These are phyloP conservation scores for Elsinoe fawcettii DNA, from an alignment of 2,329 filamentous ascomycete species.

Conservation along the genomic window DNA sequence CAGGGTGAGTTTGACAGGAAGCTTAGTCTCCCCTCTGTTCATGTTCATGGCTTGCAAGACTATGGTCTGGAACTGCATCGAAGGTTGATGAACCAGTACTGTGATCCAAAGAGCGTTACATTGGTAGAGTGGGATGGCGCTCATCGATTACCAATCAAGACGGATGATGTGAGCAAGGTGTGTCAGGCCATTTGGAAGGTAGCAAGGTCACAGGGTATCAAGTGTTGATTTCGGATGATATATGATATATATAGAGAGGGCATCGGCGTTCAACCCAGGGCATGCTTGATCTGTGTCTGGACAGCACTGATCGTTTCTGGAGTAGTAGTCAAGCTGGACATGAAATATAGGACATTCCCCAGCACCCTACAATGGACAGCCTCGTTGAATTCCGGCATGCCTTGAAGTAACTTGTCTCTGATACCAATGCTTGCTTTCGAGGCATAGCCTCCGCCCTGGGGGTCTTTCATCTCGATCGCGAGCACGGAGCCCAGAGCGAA, in stretches of 20 bases:
- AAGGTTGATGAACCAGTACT: conserved; percentile 52
- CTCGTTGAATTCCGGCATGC: conserved; percentile 29
- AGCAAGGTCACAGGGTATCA: conserved; percentile 43
- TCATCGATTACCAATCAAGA: conserved; percentile 64
- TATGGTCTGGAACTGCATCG: conserved; percentile 53
- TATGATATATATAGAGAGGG: background rate
- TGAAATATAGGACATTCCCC: conserved; percentile 54
- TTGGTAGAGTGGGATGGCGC: conserved; percentile 66
- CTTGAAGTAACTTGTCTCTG: conserved; percentile 42
- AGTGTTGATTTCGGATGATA: conserved; percentile 18
- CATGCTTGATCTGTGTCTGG: conserved; percentile 34
- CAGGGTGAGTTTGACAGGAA: conserved; percentile 41
- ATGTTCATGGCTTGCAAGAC: conserved; percentile 59
- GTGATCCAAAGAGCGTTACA: conserved; percentile 44
- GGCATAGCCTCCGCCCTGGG: conserved; percentile 46
- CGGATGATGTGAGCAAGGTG: conserved; percentile 53
- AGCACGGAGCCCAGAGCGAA: conserved; percentile 70
- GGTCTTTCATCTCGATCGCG: conserved; percentile 52
- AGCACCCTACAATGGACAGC: conserved; percentile 53
- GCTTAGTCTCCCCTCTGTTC: conserved; percentile 53
- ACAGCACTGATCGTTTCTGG: conserved; percentile 35
- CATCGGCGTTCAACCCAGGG: conserved; percentile 21
- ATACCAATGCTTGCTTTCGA: conserved; percentile 48
- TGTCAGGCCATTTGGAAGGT: conserved; percentile 46
- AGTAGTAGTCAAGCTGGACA: conserved; percentile 48